Evolutionary conservation across 2,329 filamentous ascomycete species (phyloP).

Genomic region (Alternaria incomplexa): DNA sequence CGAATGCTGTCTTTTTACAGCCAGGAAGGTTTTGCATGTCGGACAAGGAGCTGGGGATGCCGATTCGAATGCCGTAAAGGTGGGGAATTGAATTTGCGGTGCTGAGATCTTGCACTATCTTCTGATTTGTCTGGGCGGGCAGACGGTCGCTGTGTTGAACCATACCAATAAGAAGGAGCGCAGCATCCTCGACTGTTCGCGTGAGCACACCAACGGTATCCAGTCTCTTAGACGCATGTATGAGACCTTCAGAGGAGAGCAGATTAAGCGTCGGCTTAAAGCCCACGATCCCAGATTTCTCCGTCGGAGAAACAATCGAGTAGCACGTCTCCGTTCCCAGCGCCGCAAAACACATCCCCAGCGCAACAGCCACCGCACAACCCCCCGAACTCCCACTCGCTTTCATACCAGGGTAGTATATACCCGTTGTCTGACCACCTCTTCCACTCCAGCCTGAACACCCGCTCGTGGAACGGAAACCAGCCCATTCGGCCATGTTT

Average conservation of each 20-base stretch:
- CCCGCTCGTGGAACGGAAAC: constrained; percentile 61
- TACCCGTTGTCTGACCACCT: constrained; percentile 65
- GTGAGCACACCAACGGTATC: constrained; percentile 61
- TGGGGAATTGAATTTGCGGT: constrained; percentile 10
- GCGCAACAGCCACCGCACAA: constrained; percentile 61
- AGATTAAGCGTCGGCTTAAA: constrained; percentile 52
- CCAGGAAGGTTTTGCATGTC: neutral
- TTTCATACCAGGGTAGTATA: constrained; percentile 64
- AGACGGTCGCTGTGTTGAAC: neutral
- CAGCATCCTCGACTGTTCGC: constrained; percentile 59
- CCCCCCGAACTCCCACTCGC: constrained; percentile 67
- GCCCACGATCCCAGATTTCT: constrained; percentile 21
- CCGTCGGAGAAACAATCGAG: constrained; percentile 22
- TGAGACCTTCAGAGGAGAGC: constrained; percentile 62
- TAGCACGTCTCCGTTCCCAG: constrained; percentile 60
- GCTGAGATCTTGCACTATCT: neutral
- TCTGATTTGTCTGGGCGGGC: neutral
- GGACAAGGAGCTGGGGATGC: constrained; percentile 1
- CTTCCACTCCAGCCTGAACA: constrained; percentile 67
- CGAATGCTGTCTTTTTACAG: constrained; percentile 8
- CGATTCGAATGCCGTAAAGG: constrained; percentile 12
- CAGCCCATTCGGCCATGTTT: constrained; percentile 64
- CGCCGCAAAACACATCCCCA: constrained; percentile 63
- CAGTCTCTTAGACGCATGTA: constrained; percentile 63
- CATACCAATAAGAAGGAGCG: constrained; percentile 53